Base-by-base conservation (phyloP, 306 rosid species). In the Lablab purpureus region DNA sequence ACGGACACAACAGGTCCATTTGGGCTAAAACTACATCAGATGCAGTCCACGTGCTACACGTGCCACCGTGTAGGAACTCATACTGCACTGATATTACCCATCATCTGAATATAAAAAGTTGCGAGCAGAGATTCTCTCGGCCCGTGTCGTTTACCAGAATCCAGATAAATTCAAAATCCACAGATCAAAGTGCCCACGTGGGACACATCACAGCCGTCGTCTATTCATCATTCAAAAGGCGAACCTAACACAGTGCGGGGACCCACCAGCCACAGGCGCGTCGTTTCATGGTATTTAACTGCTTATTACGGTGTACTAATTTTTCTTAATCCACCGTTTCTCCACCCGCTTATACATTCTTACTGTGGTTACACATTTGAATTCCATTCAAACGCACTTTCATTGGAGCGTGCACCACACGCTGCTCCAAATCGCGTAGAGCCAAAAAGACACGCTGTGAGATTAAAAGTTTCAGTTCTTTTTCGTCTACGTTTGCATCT, bases 121-220 rank as follows among this genome's bases (percentile, higher is more conserved):
- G 41, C 50, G 19, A 23, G 36, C 78, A 83, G 62, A 79, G 87
- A 83, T 83, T 79, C 84, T 23, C 27, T 19, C 50, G 1, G 14
- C 6, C 19, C 0, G 9, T 63, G 51, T 40, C 50, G 14, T n/a
- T 6, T 6, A 7, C 18, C 17, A 49, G 21, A 15, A n/a, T n/a
- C 11, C 9, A 50, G 10, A 50, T 50, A 45, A 4, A 80, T 69
- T 68, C 32, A 46, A 49, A 64, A 76, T 15, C 11, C 45, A 62
- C 19, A 30, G 37, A 30, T 56, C 51, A 46, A 6, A 15, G 10
- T 17, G 30, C 49, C 69, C 63, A 52, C 77, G 18, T 10, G 43
- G 37, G 52, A 15, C 71, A 18, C 74, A 70, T 82, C 82, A 27
- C 0, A 71, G 6, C 82, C 85, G 75, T 82, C 60, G 46, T 0